A percentile compares a stretch with the other conserved stretches of the same genome.
Conservation (phyloP, 768 basidiomycete species). For the Suillus bovinus region DNA sequence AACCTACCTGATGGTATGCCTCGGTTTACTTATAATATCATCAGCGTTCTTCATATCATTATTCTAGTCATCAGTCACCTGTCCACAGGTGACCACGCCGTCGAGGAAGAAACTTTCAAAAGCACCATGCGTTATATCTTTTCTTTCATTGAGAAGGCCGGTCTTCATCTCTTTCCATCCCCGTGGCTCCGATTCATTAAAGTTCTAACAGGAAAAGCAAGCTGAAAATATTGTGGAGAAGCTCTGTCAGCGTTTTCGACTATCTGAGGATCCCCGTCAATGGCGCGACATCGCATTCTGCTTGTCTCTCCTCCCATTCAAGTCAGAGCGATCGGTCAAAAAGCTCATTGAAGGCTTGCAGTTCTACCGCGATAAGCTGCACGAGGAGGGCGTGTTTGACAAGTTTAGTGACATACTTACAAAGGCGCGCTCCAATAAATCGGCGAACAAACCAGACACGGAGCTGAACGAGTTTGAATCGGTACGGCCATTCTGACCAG, state of each 20-base stretch:
- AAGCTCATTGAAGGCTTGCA: conserved; percentile 92
- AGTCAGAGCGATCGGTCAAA: conserved; percentile 94
- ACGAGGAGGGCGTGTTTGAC: conserved; percentile 79
- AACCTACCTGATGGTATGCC: conserved; percentile 90
- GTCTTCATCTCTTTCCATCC: conserved; percentile 13
- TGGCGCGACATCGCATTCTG: conserved; percentile 99
- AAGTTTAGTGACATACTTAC: conserved; percentile 88
- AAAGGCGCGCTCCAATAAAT: conserved; percentile 93
- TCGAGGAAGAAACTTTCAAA: conserved; percentile 91
- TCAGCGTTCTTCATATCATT: conserved; percentile 10
- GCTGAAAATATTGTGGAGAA: conserved; percentile 97
- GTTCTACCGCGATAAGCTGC: conserved; percentile 94
- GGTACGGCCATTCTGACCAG: conserved; percentile 38
- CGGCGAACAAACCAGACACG: conserved; percentile 87
- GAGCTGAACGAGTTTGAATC: conserved; percentile 95
- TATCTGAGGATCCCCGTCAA: conserved; percentile 86
- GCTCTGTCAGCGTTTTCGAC: conserved; percentile 92
- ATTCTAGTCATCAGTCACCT: conserved; percentile 87
- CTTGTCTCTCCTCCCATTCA: conserved; percentile 92
- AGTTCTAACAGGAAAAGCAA: conserved; percentile 80
- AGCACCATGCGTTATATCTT: conserved; percentile 95
- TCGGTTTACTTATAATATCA: background rate
- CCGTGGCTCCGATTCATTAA: background rate
- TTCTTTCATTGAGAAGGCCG: conserved; percentile 92
- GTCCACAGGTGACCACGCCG: conserved; percentile 86